phyloP scores from a whole-genome alignment of 2,329 filamentous ascomycete genomes.

The Sporothrix globosa region DNA sequence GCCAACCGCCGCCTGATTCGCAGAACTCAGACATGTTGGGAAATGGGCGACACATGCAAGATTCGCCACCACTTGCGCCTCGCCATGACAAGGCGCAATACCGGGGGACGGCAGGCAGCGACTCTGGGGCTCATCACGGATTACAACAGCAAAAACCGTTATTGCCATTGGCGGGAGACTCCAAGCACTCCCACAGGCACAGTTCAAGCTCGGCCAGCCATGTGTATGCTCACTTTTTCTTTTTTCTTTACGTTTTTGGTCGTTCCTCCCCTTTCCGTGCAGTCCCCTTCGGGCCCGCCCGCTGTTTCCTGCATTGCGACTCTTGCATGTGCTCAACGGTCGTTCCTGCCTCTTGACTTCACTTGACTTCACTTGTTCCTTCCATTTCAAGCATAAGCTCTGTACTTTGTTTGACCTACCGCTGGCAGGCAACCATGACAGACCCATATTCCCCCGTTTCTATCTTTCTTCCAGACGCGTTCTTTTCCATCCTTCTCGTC shows the following conservation, averaged over 20 bases:
- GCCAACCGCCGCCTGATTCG: background rate
- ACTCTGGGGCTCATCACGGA: background rate
- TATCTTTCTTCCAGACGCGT: background rate
- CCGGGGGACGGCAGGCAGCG: background rate
- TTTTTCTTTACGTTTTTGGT: background rate
- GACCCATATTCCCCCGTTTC: background rate
- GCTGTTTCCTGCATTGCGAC: background rate
- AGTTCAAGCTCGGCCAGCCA: background rate
- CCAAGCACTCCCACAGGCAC: background rate
- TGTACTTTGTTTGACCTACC: background rate
- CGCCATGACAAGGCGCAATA: background rate
- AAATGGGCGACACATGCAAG: background rate
- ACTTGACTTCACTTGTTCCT: background rate
- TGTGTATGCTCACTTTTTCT: background rate
- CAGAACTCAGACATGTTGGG: background rate
- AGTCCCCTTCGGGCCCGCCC: background rate
- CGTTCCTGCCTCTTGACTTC: background rate
- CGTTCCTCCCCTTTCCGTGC: background rate
- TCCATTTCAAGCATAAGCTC: background rate
- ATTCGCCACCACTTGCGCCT: background rate
- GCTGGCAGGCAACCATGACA: background rate
- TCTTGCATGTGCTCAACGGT: background rate
- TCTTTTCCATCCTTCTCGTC: background rate
- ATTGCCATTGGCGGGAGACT: background rate
- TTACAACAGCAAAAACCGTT: background rate